Evolutionary conservation across 352 stramenopile genomes (phyloP).

Genomic region (Pythium myriotylum): DNA sequence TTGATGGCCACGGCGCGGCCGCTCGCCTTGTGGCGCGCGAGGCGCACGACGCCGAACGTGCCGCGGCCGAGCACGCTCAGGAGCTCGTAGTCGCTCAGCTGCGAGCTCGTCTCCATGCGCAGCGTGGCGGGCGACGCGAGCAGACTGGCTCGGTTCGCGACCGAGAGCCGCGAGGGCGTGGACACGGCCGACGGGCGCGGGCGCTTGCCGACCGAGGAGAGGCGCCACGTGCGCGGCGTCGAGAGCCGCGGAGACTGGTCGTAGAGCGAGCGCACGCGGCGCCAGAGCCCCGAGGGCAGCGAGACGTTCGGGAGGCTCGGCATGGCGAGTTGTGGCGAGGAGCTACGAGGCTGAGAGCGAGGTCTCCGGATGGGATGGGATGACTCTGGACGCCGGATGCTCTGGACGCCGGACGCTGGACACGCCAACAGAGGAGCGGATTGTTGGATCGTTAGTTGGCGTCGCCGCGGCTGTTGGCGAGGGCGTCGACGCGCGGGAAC

Average conservation of each 20-base stretch:
- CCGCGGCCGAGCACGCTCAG: conserved; percentile 65
- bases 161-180: conserved; percentile 20
- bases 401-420: not conserved
- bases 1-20: conserved; percentile 67
- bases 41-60: conserved; percentile 70
- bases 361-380: not conserved
- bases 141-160: conserved; percentile 25
- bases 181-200: conserved; percentile 24
- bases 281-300: conserved; percentile 26
- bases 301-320: conserved; percentile 26
- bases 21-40: conserved; percentile 59
- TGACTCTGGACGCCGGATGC: not conserved
- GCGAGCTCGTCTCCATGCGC: conserved; percentile 31
- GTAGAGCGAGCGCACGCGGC: conserved; percentile 19
- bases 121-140: conserved; percentile 16
- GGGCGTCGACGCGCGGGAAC: too few species aligned
- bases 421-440: too few species aligned
- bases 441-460: too few species aligned
- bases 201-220: conserved; percentile 29
- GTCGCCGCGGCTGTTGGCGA: too few species aligned
- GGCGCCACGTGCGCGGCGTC: conserved; percentile 33
- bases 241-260: conserved; percentile 34
- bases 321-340: conserved; percentile 8
- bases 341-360: not conserved
- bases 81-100: conserved; percentile 58